A percentile compares a stretch with the other conserved stretches of the same genome.
Evolutionary conservation across 2,329 filamentous ascomycete species (phyloP).

Genomic region (Alternaria sp.): DNA sequence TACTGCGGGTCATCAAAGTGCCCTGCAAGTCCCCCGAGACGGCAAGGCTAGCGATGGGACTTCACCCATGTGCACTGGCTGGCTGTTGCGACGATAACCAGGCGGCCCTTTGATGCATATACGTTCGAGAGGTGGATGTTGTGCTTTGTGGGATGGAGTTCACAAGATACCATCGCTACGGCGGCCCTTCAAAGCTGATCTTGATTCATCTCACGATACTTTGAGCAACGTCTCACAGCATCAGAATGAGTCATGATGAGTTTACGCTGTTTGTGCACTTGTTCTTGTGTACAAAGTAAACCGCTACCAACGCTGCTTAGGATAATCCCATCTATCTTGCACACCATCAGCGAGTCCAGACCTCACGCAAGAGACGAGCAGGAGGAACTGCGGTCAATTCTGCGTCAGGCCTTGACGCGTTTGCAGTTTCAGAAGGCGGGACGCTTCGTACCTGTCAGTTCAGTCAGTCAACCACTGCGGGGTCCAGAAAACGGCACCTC

Average conservation of each 20-base stretch:
- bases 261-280: neutral
- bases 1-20: constrained; percentile 2
- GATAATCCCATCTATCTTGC: neutral
- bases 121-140: neutral
- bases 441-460: neutral
- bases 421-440: neutral
- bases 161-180: neutral
- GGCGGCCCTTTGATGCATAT: neutral
- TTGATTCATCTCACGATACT: neutral
- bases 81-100: neutral
- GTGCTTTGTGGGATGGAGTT: neutral
- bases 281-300: neutral
- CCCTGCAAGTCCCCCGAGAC: neutral
- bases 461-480: neutral
- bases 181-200: neutral
- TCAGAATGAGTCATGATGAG: neutral
- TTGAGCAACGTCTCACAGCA: neutral
- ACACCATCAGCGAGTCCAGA: neutral
- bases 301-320: neutral
- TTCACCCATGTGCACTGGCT: neutral
- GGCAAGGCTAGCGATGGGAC: neutral
- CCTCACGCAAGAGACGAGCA: neutral
- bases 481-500: neutral
- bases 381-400: neutral
- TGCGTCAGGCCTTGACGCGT: neutral